phyloP scores from a whole-genome alignment of 2,329 filamentous ascomycete genomes.

The Claviceps pusilla region DNA sequence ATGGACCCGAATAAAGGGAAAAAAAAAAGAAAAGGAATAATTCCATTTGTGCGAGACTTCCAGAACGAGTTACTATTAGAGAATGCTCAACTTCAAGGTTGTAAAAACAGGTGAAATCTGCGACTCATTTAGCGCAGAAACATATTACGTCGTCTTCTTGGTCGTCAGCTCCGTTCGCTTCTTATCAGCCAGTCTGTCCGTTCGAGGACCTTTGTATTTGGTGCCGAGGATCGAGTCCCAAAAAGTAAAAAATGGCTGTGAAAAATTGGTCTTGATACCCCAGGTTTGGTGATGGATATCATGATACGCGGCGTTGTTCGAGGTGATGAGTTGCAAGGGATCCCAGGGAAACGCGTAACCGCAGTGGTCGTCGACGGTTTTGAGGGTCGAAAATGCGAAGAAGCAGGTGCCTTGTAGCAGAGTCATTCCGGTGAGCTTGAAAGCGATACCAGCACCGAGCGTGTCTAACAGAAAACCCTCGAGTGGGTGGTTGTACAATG shows the following conservation, averaged over 20 bases:
- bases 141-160: slow-evolving; percentile 8
- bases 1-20: neutral
- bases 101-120: neutral
- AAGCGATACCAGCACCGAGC: slow-evolving; percentile 68
- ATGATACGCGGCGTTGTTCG: slow-evolving; percentile 92
- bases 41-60: neutral
- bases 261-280: slow-evolving; percentile 95
- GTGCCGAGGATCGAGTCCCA: slow-evolving; percentile 79
- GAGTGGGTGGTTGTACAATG: slow-evolving; percentile 89
- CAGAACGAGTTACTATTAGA: neutral
- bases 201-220: slow-evolving; percentile 56
- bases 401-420: slow-evolving; percentile 76
- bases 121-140: neutral
- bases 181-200: slow-evolving; percentile 25
- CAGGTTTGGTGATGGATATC: slow-evolving; percentile 98
- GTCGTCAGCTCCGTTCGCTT: slow-evolving; percentile 14
- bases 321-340: slow-evolving; percentile 77
- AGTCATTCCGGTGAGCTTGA: slow-evolving; percentile 70
- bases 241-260: slow-evolving; percentile 86
- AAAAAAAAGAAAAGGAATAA: neutral
- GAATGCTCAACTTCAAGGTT: neutral
- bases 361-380: slow-evolving; percentile 96
- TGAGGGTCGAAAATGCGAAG: slow-evolving; percentile 78
- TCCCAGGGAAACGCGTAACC: slow-evolving; percentile 94
- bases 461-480: slow-evolving; percentile 93